phyloP scores from a whole-genome alignment of 805 yeast species.

The Scheffersomyces spartinae region DNA sequence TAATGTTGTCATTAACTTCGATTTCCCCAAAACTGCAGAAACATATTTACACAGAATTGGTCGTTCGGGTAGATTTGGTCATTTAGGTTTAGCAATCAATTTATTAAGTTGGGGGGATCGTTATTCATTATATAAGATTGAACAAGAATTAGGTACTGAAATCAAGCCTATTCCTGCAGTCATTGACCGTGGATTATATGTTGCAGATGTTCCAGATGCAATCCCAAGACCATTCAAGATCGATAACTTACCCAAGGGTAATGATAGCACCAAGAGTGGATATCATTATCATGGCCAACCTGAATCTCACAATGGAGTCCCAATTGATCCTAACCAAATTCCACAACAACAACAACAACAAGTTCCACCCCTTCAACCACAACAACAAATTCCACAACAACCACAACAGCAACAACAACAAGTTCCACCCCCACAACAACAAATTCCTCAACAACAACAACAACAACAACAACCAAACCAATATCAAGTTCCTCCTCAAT shows the following conservation, averaged over 20 bases:
- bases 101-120: conserved; percentile 95
- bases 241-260: conserved; percentile 42
- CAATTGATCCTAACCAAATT: conserved; percentile 1
- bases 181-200: conserved; percentile 82
- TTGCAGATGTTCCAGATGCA: conserved; percentile 61
- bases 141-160: conserved; percentile 95
- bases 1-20: conserved; percentile 94
- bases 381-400: conserved; percentile 2
- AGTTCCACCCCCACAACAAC: conserved; percentile 9
- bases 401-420: conserved; percentile 3
- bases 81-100: conserved; percentile 93
- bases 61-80: conserved; percentile 98
- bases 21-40: conserved; percentile 96
- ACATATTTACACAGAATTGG: conserved; percentile 97
- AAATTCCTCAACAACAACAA: conserved; percentile 6
- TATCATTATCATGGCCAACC: conserved; percentile 39
- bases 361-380: conserved; percentile 6
- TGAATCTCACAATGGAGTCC: conserved; percentile 7
- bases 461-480: conserved; percentile 6
- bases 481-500: conserved; percentile 13
- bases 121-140: conserved; percentile 85
- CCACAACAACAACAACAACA: conserved; percentile 5
- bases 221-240: conserved; percentile 88
- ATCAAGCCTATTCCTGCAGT: conserved; percentile 94
- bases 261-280: conserved; percentile 21